phyloP scores from a whole-genome alignment of 805 yeast species.

The Candida golubevii region DNA sequence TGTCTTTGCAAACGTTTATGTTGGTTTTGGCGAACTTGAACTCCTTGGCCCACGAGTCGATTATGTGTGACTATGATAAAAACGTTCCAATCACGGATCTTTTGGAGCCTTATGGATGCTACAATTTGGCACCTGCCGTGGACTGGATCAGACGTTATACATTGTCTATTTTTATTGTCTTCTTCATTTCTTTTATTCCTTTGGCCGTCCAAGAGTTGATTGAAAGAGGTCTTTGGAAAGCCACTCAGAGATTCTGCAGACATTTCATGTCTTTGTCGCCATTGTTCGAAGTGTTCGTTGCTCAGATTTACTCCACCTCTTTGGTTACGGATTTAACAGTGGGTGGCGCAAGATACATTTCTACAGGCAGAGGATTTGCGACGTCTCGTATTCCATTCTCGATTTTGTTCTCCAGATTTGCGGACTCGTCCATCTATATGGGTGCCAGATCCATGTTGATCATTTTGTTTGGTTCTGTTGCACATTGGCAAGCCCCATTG shows the following conservation, averaged over 20 bases:
- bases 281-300: constrained; percentile 73
- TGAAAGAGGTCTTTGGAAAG: constrained; percentile 72
- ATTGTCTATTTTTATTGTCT: constrained; percentile 68
- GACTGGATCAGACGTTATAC: constrained; percentile 74
- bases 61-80: constrained; percentile 57
- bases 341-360: constrained; percentile 80
- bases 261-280: constrained; percentile 73
- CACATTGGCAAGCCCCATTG: constrained; percentile 58
- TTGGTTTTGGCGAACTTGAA: constrained; percentile 60
- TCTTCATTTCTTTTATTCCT: constrained; percentile 71
- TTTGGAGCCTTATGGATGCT: constrained; percentile 64
- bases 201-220: constrained; percentile 71
- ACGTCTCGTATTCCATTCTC: constrained; percentile 66
- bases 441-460: constrained; percentile 76
- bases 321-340: constrained; percentile 62
- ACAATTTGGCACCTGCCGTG: constrained; percentile 63
- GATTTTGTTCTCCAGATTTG: constrained; percentile 63
- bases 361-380: constrained; percentile 82
- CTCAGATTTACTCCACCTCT: constrained; percentile 70
- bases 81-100: constrained; percentile 58
- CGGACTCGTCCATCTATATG: constrained; percentile 67
- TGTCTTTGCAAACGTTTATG: constrained; percentile 54
- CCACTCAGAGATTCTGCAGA: constrained; percentile 56
- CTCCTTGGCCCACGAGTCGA: constrained; percentile 56
- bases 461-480: constrained; percentile 52